Evolutionary conservation across 768 basidiomycete species (phyloP), one percentile per base, ranked within the genome.

Genomic region (Rhizopogon vulgaris): DNA sequence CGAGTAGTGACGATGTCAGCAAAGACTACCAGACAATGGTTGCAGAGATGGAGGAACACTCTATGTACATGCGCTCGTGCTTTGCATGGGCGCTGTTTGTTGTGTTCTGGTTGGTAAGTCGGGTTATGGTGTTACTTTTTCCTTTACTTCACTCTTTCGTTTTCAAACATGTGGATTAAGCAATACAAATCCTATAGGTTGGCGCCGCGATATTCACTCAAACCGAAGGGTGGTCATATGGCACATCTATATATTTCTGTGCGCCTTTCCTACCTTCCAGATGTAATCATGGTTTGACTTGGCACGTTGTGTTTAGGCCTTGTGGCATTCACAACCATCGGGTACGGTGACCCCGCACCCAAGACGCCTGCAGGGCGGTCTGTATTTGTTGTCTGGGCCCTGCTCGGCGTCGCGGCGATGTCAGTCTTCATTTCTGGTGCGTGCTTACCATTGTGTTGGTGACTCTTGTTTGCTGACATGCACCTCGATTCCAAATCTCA

Each of bases 351-450:
- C 59, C 69, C 74, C 12, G 56, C 78, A 0, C 88, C 87, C 0
- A 61, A 63, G 46, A 82, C 85, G 0, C 79, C 84, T 10, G 80
- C 84, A 3, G 90, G 89, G 10, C 79, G 87, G 22, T 79, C 85
- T 12, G 74, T 91, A 32, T 91, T 91, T 63, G 76, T 90, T 38
- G 78, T 81, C 3, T 90, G 89, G 89, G 85, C 88, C 0, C 65
- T 91, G 34, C 67, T 89, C 6, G 90, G 87, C 14, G 83, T 90
- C 12, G 86, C 75, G 1, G 80, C 85, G 1, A 79, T 90, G 80
- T 87, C 89, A 0, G 80, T 87, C 25, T 71, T 90, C 12, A 75
- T 90, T 53, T 84, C 87, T 6, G 78, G 87, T 86, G 39, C 7
- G 78, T 7, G 15, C 12, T 32, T 49, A 1, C 6, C 25, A 34